phyloP scores from a whole-genome alignment of 1,284 basidiomycete species.

The Papiliotrema laurentii region DNA sequence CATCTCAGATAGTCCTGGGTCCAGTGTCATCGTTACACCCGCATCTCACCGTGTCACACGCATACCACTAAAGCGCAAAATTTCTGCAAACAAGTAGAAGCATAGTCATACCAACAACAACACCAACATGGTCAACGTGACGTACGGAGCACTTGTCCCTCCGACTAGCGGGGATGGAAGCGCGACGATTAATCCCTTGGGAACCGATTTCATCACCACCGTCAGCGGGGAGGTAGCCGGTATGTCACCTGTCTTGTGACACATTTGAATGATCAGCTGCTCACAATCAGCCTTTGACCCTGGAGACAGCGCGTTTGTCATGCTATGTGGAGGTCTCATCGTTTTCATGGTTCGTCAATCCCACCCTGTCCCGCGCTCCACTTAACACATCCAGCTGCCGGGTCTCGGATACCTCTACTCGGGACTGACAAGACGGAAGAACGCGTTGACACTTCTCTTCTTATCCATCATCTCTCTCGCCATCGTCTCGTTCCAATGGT shows the following conservation, averaged over 20 bases:
- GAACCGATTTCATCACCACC: constrained; percentile 29
- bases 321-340: constrained; percentile 73
- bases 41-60: too few species aligned
- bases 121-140: constrained; percentile 8
- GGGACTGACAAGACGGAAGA: constrained; percentile 68
- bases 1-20: too few species aligned
- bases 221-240: constrained; percentile 12
- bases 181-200: constrained; percentile 16
- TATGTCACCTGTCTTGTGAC: not conserved
- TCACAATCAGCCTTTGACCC: constrained; percentile 55
- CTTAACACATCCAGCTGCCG: constrained; percentile 50
- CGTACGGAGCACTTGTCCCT: constrained; percentile 16
- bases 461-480: constrained; percentile 64
- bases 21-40: too few species aligned
- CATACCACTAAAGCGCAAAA: too few species aligned
- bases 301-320: constrained; percentile 79
- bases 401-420: constrained; percentile 78
- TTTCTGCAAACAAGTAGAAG: too few species aligned
- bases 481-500: constrained; percentile 77
- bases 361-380: not conserved
- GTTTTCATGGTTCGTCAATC: constrained; percentile 49
- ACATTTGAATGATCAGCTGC: not conserved
- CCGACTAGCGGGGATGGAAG: constrained; percentile 10
- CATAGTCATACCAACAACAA: too few species aligned
- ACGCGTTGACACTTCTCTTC: constrained; percentile 53